Evolutionary conservation across 176 grass and related monocot species (phyloP).

Genomic region (Tuctoria greenei): DNA sequence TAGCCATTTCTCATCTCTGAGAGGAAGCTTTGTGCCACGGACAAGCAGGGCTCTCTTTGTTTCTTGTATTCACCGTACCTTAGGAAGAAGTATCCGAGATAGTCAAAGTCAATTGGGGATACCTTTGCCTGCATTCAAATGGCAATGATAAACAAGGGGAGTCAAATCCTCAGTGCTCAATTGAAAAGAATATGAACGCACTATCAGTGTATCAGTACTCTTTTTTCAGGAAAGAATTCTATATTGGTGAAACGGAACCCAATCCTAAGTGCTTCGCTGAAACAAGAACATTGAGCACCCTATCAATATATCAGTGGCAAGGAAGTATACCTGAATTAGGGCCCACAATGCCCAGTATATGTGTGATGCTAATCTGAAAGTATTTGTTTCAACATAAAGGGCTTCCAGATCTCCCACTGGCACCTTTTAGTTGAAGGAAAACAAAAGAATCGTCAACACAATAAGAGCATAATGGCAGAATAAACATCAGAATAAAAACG

Average conservation of each 20-base stretch:
- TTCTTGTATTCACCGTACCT: constrained; percentile 92
- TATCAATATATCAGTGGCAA: not conserved
- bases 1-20: constrained; percentile 8
- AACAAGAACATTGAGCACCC: not conserved
- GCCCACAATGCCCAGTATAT: constrained; percentile 94
- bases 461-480: not conserved
- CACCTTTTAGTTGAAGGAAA: constrained; percentile 40
- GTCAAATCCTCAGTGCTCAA: not conserved
- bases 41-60: constrained; percentile 57
- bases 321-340: constrained; percentile 72
- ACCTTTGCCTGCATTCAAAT: constrained; percentile 67
- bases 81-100: constrained; percentile 54
- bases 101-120: constrained; percentile 78
- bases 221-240: not conserved
- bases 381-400: constrained; percentile 88
- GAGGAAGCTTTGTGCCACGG: constrained; percentile 50
- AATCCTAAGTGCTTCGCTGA: not conserved
- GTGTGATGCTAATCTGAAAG: constrained; percentile 82
- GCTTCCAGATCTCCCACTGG: constrained; percentile 59
- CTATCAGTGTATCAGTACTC: not conserved
- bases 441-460: not conserved
- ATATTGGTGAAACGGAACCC: not conserved
- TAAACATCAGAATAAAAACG: not conserved
- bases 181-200: not conserved
- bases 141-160: not conserved